Evolutionary conservation across 352 stramenopile species (phyloP).

Genomic region (Phytophthora pistaciae): DNA sequence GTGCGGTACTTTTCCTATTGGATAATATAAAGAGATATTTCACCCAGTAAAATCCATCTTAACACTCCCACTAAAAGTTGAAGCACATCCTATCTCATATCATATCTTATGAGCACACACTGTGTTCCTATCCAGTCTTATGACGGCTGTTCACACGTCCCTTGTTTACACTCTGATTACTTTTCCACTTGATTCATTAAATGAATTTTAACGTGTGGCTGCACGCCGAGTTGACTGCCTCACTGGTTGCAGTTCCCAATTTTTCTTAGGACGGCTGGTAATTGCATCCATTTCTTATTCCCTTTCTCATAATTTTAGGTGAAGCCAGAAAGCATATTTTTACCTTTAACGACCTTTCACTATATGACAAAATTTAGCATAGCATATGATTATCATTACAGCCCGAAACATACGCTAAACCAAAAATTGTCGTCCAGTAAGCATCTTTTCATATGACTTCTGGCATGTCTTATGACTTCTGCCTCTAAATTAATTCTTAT

Average conservation of each 20-base stretch:
- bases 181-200: too few species aligned
- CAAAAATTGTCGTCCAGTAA: background rate
- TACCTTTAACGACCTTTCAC: background rate
- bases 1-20: too few species aligned
- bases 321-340: background rate
- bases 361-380: background rate
- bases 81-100: too few species aligned
- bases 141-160: too few species aligned
- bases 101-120: too few species aligned
- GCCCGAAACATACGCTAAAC: background rate
- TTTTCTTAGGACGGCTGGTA: background rate
- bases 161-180: too few species aligned
- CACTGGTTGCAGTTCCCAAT: background rate
- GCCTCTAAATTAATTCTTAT: background rate
- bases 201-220: too few species aligned
- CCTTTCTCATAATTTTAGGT: background rate
- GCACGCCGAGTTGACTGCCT: too few species aligned
- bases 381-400: background rate
- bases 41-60: too few species aligned
- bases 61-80: too few species aligned
- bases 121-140: too few species aligned
- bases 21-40: too few species aligned
- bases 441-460: background rate
- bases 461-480: background rate
- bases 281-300: background rate